A percentile compares a stretch with the other conserved stretches of the same genome.
Evolutionary conservation across 768 basidiomycete genomes (phyloP).

Genomic region (Tricholomella constricta): DNA sequence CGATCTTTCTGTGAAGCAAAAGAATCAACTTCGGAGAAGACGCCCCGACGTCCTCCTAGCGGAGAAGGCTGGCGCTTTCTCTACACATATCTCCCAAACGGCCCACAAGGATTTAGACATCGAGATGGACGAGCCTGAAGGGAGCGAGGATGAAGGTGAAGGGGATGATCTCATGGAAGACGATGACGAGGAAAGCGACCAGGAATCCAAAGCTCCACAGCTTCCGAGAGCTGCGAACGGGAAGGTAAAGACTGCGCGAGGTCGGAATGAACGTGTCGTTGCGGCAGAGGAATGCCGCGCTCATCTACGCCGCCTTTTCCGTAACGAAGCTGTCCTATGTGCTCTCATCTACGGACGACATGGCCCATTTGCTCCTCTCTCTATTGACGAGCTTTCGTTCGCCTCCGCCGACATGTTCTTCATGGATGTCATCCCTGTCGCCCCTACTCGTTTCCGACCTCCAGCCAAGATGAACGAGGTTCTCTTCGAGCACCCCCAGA

Average conservation of each 20-base stretch:
- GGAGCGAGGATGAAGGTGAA: constrained; percentile 41
- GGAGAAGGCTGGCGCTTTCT: constrained; percentile 41
- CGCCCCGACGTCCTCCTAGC: constrained; percentile 77
- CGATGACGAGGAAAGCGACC: constrained; percentile 34
- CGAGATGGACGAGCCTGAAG: constrained; percentile 52
- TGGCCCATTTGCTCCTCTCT: constrained; percentile 73
- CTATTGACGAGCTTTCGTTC: constrained; percentile 58
- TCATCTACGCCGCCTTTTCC: constrained; percentile 87
- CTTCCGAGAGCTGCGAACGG: constrained; percentile 76
- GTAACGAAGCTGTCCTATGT: constrained; percentile 80
- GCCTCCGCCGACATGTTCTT: constrained; percentile 97
- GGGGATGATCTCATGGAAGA: constrained; percentile 55
- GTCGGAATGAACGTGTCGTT: constrained; percentile 88
- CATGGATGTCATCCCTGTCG: constrained; percentile 86
- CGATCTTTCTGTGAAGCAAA: constrained; percentile 81
- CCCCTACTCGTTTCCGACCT: constrained; percentile 95
- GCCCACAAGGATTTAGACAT: constrained; percentile 45
- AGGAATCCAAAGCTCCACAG: constrained; percentile 15
- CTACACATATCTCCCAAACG: constrained; percentile 26
- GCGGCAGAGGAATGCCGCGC: constrained; percentile 92
- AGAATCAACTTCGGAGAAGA: constrained; percentile 55
- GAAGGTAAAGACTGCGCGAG: constrained; percentile 71
- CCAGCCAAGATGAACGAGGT: constrained; percentile 89
- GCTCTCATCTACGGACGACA: constrained; percentile 91
- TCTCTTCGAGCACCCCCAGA: constrained; percentile 95